phyloP scores from a whole-genome alignment of 495 filamentous ascomycete genomes.

The Penicillium diatomitis region DNA sequence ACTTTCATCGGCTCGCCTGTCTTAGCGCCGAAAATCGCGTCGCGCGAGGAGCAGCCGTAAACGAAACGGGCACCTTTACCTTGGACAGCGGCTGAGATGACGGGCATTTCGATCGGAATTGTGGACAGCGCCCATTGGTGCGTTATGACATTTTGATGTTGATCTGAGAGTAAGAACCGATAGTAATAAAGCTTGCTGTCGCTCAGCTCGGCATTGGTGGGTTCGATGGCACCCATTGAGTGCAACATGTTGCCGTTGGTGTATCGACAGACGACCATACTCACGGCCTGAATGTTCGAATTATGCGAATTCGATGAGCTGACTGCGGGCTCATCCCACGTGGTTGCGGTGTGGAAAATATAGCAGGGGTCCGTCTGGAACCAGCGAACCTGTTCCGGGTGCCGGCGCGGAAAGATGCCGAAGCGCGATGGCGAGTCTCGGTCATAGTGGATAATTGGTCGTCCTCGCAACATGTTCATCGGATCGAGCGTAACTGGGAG shows the following conservation, averaged over 20 bases:
- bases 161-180: slow-evolving; percentile 27
- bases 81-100: neutral
- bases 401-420: slow-evolving; percentile 52
- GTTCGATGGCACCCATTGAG: slow-evolving; percentile 45
- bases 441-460: slow-evolving; percentile 48
- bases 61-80: neutral
- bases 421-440: slow-evolving; percentile 43
- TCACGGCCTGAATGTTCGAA: slow-evolving; percentile 25
- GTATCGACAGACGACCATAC: slow-evolving; percentile 53
- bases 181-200: slow-evolving; percentile 62
- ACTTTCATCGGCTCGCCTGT: slow-evolving; percentile 3
- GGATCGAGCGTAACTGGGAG: slow-evolving; percentile 55
- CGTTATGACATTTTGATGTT: neutral
- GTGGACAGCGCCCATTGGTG: slow-evolving; percentile 4
- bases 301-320: neutral
- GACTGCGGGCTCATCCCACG: slow-evolving; percentile 40
- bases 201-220: slow-evolving; percentile 43
- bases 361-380: slow-evolving; percentile 54
- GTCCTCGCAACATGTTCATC: slow-evolving; percentile 41
- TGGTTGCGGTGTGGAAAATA: slow-evolving; percentile 61
- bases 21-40: neutral
- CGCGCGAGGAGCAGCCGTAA: slow-evolving; percentile 4
- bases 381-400: slow-evolving; percentile 47
- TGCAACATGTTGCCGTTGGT: slow-evolving; percentile 52
- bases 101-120: slow-evolving; percentile 5